A percentile compares a stretch with the other conserved stretches of the same genome.
Evolutionary conservation across 352 stramenopile species (phyloP).

Genomic region (Pythium sukuiense): DNA sequence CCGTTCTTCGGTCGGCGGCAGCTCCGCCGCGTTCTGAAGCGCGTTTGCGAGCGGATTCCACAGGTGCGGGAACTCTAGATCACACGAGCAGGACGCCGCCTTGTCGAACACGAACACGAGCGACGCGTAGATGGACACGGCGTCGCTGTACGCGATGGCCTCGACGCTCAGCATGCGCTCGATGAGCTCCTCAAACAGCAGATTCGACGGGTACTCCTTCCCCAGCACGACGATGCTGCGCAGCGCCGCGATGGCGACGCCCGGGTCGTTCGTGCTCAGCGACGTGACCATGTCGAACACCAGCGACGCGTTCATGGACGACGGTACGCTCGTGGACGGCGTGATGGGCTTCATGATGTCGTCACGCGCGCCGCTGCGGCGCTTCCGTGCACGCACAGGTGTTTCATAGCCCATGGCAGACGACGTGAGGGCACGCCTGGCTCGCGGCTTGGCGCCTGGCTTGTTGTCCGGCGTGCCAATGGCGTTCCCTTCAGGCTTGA

Average conservation of each 20-base stretch:
- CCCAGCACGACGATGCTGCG: conserved; percentile 81
- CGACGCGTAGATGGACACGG: conserved; percentile 76
- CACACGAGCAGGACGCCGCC: conserved; percentile 59
- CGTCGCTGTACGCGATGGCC: conserved; percentile 63
- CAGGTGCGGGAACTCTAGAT: conserved; percentile 60
- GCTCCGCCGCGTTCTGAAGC: conserved; percentile 55
- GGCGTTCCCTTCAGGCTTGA: not conserved
- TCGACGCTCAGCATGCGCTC: conserved; percentile 78
- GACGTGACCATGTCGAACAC: conserved; percentile 83
- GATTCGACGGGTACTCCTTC: conserved; percentile 79
- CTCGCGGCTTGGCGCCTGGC: not conserved
- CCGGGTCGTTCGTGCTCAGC: conserved; percentile 81
- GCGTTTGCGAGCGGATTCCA: conserved; percentile 65
- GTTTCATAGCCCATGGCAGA: conserved; percentile 4
- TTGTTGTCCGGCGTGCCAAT: not conserved
- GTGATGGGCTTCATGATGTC: conserved; percentile 58
- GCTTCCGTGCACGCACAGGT: conserved; percentile 33
- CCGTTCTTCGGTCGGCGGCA: conserved; percentile 42
- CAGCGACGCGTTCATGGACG: conserved; percentile 80
- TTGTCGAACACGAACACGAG: conserved; percentile 84
- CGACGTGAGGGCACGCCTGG: not conserved
- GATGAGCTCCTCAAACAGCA: conserved; percentile 79
- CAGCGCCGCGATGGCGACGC: conserved; percentile 71
- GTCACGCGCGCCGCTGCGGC: conserved; percentile 26
- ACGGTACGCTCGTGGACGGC: conserved; percentile 54